phyloP scores from a whole-genome alignment of 2,329 filamentous ascomycete genomes.

The Xylaria hypoxylon region DNA sequence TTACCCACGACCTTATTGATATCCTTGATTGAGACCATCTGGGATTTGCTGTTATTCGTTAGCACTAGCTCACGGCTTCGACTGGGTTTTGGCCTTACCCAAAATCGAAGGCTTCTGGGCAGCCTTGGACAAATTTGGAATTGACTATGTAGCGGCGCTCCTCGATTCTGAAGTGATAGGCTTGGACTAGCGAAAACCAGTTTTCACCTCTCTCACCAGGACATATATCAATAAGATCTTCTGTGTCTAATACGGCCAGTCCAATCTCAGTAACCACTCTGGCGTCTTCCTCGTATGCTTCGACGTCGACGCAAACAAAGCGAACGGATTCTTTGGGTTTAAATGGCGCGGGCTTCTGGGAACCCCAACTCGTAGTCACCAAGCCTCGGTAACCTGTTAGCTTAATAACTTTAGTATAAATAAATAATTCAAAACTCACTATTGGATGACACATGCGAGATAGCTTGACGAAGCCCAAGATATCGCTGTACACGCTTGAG shows the following conservation, averaged over 20 bases:
- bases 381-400: slow-evolving; percentile 21
- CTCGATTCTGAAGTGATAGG: slow-evolving; percentile 79
- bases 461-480: slow-evolving; percentile 69
- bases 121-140: slow-evolving; percentile 74
- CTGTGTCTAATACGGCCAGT: slow-evolving; percentile 81
- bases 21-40: slow-evolving; percentile 54
- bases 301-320: slow-evolving; percentile 84
- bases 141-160: slow-evolving; percentile 78
- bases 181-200: slow-evolving; percentile 76
- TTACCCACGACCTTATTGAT: slow-evolving; percentile 52
- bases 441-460: slow-evolving; percentile 22
- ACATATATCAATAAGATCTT: slow-evolving; percentile 61
- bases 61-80: slow-evolving; percentile 6
- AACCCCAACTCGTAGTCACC: slow-evolving; percentile 55
- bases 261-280: slow-evolving; percentile 85
- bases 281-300: slow-evolving; percentile 78
- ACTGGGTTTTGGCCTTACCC: slow-evolving; percentile 61
- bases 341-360: slow-evolving; percentile 57
- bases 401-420: neutral
- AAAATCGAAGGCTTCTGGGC: slow-evolving; percentile 80
- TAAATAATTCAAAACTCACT: slow-evolving; percentile 9
- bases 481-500: slow-evolving; percentile 76
- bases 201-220: slow-evolving; percentile 71
- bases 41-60: slow-evolving; percentile 54
- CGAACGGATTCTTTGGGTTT: slow-evolving; percentile 67